Base-by-base conservation (phyloP, 73 alveolate species). In the Paramecium sexaurelia region DNA sequence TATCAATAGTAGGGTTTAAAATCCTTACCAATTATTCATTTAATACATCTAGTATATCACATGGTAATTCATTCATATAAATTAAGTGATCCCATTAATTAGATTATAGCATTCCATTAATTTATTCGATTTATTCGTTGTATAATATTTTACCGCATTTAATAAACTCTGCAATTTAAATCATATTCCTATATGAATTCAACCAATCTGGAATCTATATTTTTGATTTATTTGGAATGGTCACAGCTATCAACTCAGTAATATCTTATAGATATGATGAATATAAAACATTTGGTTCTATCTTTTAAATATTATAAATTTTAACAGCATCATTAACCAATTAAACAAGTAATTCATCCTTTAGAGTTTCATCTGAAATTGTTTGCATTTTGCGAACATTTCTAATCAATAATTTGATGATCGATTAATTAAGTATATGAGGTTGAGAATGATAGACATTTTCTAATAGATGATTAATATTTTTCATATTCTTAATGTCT, bases 261-360 rank as follows among this genome's bases (percentile, higher is more conserved):
- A 55, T 45, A 41, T 87, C 93, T 87, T 92, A 69, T 1, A 92
- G 56, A 39, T 57, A 92, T 1, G 92, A 47, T 13, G 96, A 83
- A 84, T 36, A 92, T 61, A 92, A 36, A 13, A 92, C 83, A 26
- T 47, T 24, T 1, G 94, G 85, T 37, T 92, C 93, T 41, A 13
- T 24, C 8, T 78, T 78, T 24, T 78, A 19, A 37, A 40, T 39
- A 43, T 37, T 26, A 43, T 78, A 33, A 41, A 78, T 22, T 45
- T 78, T 78, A 6, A 24, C 29, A 35, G 73, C 73, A 78, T 78
- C 90, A 40, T 22, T 33, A 7, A 78, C 15, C 41, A 32, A 19
- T 11, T 56, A 24, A 15, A 7, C 3, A 7, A 84, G 55, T 27
- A 71, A 92, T 40, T 92, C 92, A 40, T 78, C 90, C 33, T 78